These are phyloP conservation scores for Alternaria gaisen DNA, from an alignment of 2,329 filamentous ascomycete species.

Conservation along the genomic window DNA sequence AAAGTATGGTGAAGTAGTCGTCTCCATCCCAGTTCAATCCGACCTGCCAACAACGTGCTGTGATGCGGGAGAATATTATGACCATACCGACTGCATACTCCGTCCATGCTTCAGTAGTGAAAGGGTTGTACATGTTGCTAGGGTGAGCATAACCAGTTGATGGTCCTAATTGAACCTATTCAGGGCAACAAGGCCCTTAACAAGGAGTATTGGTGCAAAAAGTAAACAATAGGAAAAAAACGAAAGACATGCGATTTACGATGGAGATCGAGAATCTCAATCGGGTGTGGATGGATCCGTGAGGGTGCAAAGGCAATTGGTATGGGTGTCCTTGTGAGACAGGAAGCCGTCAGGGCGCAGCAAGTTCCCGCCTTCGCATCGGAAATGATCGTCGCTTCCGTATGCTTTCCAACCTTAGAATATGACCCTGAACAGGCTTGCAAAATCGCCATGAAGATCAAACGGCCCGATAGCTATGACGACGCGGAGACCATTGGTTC, in stretches of 20 bases:
- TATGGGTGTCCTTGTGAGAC: neutral
- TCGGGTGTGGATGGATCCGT: neutral
- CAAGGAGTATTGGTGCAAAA: neutral
- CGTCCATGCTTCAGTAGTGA: slow-evolving; percentile 18
- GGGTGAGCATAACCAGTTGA: neutral
- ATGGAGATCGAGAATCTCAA: neutral
- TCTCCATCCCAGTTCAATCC: slow-evolving; percentile 20
- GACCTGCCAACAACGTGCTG: slow-evolving; percentile 12
- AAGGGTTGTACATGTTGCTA: slow-evolving; percentile 11
- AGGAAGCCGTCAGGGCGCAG: neutral
- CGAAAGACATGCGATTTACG: neutral
- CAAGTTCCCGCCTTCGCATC: neutral
- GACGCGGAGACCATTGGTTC: neutral
- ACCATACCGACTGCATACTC: slow-evolving; percentile 21
- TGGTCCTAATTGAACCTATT: neutral
- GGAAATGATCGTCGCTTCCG: neutral
- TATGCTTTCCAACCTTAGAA: neutral
- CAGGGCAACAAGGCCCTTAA: neutral
- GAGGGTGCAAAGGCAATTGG: neutral
- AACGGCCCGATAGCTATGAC: neutral
- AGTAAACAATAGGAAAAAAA: neutral
- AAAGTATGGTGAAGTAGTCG: slow-evolving; percentile 19
- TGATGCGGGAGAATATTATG: slow-evolving; percentile 13
- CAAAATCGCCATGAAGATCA: neutral
- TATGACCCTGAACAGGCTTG: neutral